Percentiles rank a stretch among this genome's conserved stretches.
Conservation (phyloP, 78 protist genomes). For the Dictyostelium purpureum region DNA sequence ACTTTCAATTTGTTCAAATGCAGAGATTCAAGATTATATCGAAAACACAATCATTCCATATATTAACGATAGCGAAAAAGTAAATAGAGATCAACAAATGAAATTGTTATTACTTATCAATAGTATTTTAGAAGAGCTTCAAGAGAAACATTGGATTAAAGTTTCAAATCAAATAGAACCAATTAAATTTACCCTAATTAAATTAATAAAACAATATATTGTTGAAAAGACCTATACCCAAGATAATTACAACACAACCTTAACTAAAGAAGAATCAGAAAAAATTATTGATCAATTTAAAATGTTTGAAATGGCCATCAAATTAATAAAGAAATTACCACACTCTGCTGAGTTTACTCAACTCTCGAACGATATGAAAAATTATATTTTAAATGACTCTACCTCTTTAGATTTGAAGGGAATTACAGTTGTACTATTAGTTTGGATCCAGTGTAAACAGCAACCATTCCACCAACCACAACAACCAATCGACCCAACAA, state of each 20-base stretch:
- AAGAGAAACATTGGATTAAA: not conserved
- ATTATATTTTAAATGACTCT: not conserved
- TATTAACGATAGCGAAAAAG: not conserved
- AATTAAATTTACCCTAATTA: not conserved
- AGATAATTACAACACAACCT: no score
- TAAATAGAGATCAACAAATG: not conserved
- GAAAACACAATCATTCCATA: not conserved
- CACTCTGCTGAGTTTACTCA: not conserved
- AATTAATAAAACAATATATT: not conserved
- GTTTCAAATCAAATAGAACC: not conserved
- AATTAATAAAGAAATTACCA: not conserved
- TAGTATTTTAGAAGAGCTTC: not conserved
- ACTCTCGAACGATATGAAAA: not conserved
- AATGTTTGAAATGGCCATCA: not conserved
- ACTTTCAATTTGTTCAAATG: not conserved
- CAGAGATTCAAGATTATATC: not conserved
- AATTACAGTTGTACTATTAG: not conserved
- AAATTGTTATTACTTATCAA: not conserved
- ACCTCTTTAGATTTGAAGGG: not conserved
- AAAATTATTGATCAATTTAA: slow-evolving; percentile 16
- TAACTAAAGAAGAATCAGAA: not conserved
- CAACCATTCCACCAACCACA: no score
- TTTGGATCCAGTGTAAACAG: not conserved
- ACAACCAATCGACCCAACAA: no score
- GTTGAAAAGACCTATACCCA: not conserved